phyloP scores from a whole-genome alignment of 257 asterid species.

The Leptodermis oblonga region DNA sequence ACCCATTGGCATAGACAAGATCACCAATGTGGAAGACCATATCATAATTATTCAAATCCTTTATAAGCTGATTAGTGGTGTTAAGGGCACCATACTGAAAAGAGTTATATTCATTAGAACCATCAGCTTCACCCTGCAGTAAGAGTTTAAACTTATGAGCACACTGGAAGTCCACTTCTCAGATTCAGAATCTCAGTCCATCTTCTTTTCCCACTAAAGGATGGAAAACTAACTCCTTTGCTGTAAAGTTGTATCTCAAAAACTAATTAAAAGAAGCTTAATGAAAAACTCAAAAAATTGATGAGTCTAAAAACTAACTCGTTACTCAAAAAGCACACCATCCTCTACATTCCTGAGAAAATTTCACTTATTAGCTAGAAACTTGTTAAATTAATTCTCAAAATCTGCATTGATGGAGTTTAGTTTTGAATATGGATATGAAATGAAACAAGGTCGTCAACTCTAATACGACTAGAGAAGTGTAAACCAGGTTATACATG shows the following conservation, averaged over 20 bases:
- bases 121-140: constrained; percentile 85
- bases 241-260: no score
- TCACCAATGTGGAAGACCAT: constrained; percentile 92
- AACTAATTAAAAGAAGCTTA: background rate
- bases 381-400: background rate
- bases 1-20: constrained; percentile 75
- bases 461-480: background rate
- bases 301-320: no score
- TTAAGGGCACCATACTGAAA: constrained; percentile 77
- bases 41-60: constrained; percentile 68
- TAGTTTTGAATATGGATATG: background rate
- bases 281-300: background rate
- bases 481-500: background rate
- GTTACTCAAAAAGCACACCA: no score
- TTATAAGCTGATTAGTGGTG: constrained; percentile 72
- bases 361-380: no score
- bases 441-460: background rate
- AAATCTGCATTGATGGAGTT: background rate
- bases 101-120: constrained; percentile 84
- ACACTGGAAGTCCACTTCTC: background rate
- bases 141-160: background rate
- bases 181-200: background rate
- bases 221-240: no score
- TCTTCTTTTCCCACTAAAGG: no score
- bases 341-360: no score